Conservation (phyloP, 2,329 filamentous ascomycete species). For the Claviceps maximensis region DNA sequence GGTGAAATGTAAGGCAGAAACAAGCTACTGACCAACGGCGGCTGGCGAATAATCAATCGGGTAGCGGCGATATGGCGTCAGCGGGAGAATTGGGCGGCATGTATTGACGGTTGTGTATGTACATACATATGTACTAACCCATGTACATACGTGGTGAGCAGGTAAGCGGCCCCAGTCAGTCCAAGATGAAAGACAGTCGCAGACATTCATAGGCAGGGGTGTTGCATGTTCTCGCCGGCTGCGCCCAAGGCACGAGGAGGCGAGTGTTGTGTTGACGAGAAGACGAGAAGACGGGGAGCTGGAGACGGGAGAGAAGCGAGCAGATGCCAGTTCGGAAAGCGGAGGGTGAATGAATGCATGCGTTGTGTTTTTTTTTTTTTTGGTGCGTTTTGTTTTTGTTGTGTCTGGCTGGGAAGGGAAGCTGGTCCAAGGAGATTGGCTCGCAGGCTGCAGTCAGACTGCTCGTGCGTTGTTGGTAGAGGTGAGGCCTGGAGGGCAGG, state of each 20-base stretch:
- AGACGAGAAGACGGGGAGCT: background rate
- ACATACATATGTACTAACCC: too few relatives aligned
- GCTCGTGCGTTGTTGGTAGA: too few relatives aligned
- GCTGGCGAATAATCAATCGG: background rate
- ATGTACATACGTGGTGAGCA: background rate
- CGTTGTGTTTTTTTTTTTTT: too few relatives aligned
- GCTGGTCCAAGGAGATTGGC: too few relatives aligned
- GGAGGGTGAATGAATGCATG: too few relatives aligned
- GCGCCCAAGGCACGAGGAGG: conserved; percentile 2
- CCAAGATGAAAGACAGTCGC: too few relatives aligned
- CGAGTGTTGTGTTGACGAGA: background rate
- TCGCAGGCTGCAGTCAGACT: too few relatives aligned
- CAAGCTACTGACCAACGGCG: background rate
- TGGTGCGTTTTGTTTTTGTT: too few relatives aligned
- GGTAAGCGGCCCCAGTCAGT: conserved; percentile 12
- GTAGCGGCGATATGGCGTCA: conserved; percentile 1
- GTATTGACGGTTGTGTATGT: background rate
- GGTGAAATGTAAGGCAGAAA: conserved; percentile 3
- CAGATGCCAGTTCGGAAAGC: too few relatives aligned
- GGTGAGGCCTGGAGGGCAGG: too few relatives aligned
- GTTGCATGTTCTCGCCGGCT: conserved; percentile 18
- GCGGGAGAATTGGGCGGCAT: conserved; percentile 8
- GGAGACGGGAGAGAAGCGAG: too few relatives aligned
- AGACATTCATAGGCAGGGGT: conserved; percentile 17
- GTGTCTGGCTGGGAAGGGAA: too few relatives aligned